Evolutionary conservation across 495 filamentous ascomycete genomes (phyloP).

Genomic region (Neurospora cerealis): DNA sequence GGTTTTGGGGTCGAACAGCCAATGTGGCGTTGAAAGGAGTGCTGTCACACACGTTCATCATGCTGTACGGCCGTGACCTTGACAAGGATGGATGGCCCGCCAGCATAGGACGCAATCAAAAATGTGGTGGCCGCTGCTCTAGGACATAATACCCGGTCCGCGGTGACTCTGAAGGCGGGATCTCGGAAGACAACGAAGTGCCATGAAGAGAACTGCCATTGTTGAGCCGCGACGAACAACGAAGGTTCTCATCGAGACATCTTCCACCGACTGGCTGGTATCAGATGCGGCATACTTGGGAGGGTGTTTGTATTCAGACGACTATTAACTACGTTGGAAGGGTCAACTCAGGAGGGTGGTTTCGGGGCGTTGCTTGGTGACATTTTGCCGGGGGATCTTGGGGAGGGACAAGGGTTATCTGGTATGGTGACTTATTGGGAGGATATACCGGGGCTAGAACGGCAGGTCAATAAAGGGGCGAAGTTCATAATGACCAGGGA

Average conservation of each 20-base stretch:
- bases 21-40: neutral
- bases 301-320: neutral
- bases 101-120: neutral
- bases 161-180: neutral
- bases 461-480: neutral
- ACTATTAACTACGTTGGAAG: neutral
- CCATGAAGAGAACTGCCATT: neutral
- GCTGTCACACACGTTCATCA: neutral
- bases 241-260: neutral
- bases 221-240: neutral
- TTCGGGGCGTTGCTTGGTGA: neutral
- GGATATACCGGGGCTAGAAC: neutral
- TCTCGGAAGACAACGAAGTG: neutral
- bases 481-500: neutral
- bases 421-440: neutral
- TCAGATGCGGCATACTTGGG: neutral
- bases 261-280: neutral
- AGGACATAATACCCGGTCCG: neutral
- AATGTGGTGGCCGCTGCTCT: neutral
- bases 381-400: neutral
- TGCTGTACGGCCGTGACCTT: neutral
- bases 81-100: neutral
- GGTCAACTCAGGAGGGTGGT: neutral
- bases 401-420: neutral
- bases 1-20: neutral